Evolutionary conservation across 75 land plant genomes (phyloP).

Genomic region (Sequoiadendron giganteum): DNA sequence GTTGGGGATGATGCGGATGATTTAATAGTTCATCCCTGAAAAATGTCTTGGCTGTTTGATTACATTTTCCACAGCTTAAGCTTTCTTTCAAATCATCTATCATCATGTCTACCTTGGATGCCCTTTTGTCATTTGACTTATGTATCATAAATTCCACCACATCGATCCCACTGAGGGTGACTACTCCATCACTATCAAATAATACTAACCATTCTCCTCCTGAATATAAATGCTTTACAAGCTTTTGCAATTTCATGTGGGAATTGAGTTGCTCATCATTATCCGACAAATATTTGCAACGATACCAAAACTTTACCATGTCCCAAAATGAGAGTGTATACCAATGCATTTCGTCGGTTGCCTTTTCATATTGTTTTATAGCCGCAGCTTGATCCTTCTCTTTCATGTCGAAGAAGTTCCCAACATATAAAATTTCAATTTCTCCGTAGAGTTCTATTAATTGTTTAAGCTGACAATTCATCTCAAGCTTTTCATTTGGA

Average conservation of each 20-base stretch:
- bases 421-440: neutral
- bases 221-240: neutral
- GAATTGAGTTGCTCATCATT: neutral
- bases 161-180: neutral
- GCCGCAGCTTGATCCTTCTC: neutral
- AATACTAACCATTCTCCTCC: neutral
- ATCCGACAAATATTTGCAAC: neutral
- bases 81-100: neutral
- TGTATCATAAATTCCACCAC: neutral
- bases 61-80: neutral
- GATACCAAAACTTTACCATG: neutral
- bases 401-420: neutral
- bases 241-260: neutral
- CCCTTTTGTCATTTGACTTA: neutral
- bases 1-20: neutral
- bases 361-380: neutral
- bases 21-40: neutral
- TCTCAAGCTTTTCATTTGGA: neutral
- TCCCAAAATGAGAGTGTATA: neutral
- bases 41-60: neutral
- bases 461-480: neutral
- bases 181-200: neutral
- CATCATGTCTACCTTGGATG: neutral
- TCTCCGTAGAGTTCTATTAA: neutral
- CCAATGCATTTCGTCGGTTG: neutral